phyloP scores from a whole-genome alignment of 371 early-diverging fungal species.

The Mucor velutinosus region DNA sequence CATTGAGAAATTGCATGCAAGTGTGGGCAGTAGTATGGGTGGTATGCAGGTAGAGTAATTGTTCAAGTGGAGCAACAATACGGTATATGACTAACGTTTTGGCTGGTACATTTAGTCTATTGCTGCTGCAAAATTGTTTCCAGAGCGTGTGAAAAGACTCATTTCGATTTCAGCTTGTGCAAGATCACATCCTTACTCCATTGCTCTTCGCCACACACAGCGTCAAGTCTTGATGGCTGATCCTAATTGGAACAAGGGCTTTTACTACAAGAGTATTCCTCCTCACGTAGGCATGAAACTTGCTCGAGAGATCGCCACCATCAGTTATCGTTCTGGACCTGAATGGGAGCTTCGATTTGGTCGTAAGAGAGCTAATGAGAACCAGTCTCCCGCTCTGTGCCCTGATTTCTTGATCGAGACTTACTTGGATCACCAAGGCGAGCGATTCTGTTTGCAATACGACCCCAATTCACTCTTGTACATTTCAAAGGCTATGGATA shows the following conservation, averaged over 20 bases:
- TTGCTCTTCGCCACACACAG: constrained; percentile 90
- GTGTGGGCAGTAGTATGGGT: constrained; percentile 94
- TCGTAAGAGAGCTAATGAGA: constrained; percentile 73
- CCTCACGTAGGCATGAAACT: constrained; percentile 97
- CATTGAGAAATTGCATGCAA: constrained; percentile 82
- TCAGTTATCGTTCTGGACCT: constrained; percentile 92
- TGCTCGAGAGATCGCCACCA: constrained; percentile 87
- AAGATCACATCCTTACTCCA: constrained; percentile 94
- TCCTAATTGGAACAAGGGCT: constrained; percentile 94
- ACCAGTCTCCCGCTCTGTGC: constrained; percentile 79
- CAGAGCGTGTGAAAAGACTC: constrained; percentile 80
- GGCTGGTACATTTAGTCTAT: constrained; percentile 54
- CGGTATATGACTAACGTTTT: neutral
- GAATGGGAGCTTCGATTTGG: constrained; percentile 98
- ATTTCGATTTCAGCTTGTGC: constrained; percentile 91
- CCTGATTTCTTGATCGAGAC: constrained; percentile 96
- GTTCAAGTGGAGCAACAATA: too few relatives aligned
- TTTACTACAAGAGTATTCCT: constrained; percentile 86
- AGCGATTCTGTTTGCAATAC: constrained; percentile 89
- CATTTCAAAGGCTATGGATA: constrained; percentile 96
- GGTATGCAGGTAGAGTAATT: constrained; percentile 86
- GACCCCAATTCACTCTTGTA: constrained; percentile 94
- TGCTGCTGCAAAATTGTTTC: constrained; percentile 83
- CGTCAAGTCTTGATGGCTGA: constrained; percentile 93
- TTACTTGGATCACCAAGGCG: constrained; percentile 95